Base-by-base conservation (phyloP, 2,329 filamentous ascomycete species). In the Pseudogymnoascus sp. region DNA sequence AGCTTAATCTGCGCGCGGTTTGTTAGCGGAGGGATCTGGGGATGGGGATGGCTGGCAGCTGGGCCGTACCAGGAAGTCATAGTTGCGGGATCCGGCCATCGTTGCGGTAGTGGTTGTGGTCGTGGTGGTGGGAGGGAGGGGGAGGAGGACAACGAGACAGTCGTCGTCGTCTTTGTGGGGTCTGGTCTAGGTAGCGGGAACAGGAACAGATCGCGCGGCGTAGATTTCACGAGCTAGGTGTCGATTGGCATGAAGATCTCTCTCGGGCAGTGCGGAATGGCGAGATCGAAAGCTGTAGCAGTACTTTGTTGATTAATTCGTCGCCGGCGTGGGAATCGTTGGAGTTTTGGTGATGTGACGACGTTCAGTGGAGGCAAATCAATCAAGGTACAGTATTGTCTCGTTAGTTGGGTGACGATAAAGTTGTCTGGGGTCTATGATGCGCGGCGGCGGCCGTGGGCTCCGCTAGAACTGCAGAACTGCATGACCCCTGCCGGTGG, bases 21-120 rank as follows among this genome's bases (percentile, higher is more conserved):
- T 31, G 57, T 60, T 37, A 67, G 66, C 68, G 63, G 64, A 64
- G 65, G 65, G 65, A 64, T 68, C 64, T 62, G 67, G 61, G 60
- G 67, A 21, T 63, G 67, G 61, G 67, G 68, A 62, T 63, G 57
- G 63, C 65, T 63, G 64, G 39, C 65, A 42, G 59, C 62, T n/a
- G 2, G 18, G 8, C 78, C 87, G 75, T 87, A 97, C 93, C 79
- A 99, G 84, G 79, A 97, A 97, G 79, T 99, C 95, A 80, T 99
- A 99, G 83, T 99, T 99, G 79, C 95, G 87, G 83, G 93, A 96
- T 78, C 90, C 91, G 73, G 95, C 93, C 95, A 99, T 99, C 72
- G 75, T 66, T 37, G 57, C 57, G 10, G 51, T 59, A 3, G n/a
- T 59, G 16, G 12, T 57, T 5, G 57, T 26, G 57, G 31, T 37